Conservation (phyloP, 2,329 filamentous ascomycete species). For the Cercospora beticola region DNA sequence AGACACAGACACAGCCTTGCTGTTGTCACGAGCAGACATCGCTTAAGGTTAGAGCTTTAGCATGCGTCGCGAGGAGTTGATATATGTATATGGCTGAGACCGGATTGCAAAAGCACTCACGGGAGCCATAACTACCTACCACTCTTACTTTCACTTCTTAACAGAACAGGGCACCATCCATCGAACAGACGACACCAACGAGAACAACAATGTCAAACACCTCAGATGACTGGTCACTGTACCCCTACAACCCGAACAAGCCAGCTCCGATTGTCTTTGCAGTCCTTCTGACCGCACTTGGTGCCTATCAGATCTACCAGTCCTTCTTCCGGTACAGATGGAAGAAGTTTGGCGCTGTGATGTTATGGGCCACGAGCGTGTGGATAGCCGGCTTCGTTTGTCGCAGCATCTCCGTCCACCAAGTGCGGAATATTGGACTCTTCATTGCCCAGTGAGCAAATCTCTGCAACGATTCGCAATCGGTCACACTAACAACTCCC, state of each 20-base stretch:
- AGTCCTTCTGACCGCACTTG: constrained; percentile 50
- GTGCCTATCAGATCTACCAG: constrained; percentile 54
- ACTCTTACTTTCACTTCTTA: not conserved
- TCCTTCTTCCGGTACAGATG: constrained; percentile 40
- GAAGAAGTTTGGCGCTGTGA: constrained; percentile 30
- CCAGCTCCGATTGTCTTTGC: constrained; percentile 56
- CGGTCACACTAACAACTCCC: not conserved
- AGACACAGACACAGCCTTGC: not conserved
- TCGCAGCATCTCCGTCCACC: constrained; percentile 54
- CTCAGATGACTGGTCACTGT: constrained; percentile 27
- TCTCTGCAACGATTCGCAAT: no score
- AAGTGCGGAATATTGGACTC: constrained; percentile 47
- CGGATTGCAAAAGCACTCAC: not conserved
- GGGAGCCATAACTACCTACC: not conserved
- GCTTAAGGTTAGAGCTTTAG: not conserved
- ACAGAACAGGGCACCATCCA: not conserved
- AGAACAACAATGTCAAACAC: constrained; percentile 7
- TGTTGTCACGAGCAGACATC: not conserved
- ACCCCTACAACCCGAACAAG: constrained; percentile 51
- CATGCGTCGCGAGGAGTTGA: not conserved
- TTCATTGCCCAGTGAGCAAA: constrained; percentile 41
- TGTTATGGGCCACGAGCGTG: constrained; percentile 31
- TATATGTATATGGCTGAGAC: not conserved
- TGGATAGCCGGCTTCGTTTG: constrained; percentile 55
- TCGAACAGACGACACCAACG: not conserved